Conservation (phyloP, 768 basidiomycete species). For the Porpolomopsis calyptriformis region DNA sequence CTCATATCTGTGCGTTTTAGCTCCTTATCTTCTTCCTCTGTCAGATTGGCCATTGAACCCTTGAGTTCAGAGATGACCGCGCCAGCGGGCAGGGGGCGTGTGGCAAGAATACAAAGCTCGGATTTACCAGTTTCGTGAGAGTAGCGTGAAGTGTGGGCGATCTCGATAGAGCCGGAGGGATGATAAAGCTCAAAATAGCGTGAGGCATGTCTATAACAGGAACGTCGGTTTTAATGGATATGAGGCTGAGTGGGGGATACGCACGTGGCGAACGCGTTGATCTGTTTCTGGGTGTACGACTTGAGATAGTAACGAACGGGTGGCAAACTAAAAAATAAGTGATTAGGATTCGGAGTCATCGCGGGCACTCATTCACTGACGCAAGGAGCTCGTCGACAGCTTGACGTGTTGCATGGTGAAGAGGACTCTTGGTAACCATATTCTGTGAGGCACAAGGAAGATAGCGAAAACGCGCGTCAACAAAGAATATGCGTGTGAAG, state of each 20-base stretch:
- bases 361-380: constrained; percentile 36
- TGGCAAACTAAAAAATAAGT: constrained; percentile 41
- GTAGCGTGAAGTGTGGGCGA: constrained; percentile 81
- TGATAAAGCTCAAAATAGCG: constrained; percentile 84
- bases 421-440: constrained; percentile 42
- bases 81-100: constrained; percentile 56
- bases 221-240: constrained; percentile 3
- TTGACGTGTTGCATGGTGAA: constrained; percentile 50
- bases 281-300: constrained; percentile 69
- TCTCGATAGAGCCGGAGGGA: constrained; percentile 75
- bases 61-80: constrained; percentile 77
- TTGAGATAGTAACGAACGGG: constrained; percentile 72
- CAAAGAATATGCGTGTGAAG: background rate
- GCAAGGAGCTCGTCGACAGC: constrained; percentile 70
- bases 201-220: constrained; percentile 64
- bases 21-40: constrained; percentile 77
- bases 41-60: constrained; percentile 82
- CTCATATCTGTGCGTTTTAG: constrained; percentile 73
- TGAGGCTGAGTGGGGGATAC: constrained; percentile 28
- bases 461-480: constrained; percentile 16
- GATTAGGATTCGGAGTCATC: constrained; percentile 13
- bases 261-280: constrained; percentile 88
- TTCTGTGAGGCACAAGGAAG: constrained; percentile 30
- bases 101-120: constrained; percentile 80
- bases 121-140: constrained; percentile 82